Conservation (phyloP, 805 yeast genomes). For the Tetrapisispora arboricola region DNA sequence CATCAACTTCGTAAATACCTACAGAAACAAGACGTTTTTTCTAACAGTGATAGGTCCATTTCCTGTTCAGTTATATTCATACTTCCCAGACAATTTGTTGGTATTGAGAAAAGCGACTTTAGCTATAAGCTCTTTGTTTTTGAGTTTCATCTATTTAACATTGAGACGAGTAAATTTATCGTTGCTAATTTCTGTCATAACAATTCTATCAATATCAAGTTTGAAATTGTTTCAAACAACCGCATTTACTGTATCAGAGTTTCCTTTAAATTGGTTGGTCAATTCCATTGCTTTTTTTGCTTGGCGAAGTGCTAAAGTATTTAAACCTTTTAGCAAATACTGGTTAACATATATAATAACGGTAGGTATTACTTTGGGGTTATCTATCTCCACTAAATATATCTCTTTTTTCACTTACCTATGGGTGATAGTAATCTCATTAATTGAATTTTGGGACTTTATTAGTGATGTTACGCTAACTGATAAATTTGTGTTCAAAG, state of each 20-base stretch:
- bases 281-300: slow-evolving; percentile 40
- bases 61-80: slow-evolving; percentile 17
- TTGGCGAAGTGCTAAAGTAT: slow-evolving; percentile 39
- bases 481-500: slow-evolving; percentile 30
- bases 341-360: slow-evolving; percentile 47
- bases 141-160: slow-evolving; percentile 10
- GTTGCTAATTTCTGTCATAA: slow-evolving; percentile 33
- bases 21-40: slow-evolving; percentile 11
- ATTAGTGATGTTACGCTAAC: slow-evolving; percentile 57
- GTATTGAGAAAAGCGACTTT: slow-evolving; percentile 10
- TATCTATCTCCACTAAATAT: slow-evolving; percentile 53
- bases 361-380: slow-evolving; percentile 46
- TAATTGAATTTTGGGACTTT: slow-evolving; percentile 49
- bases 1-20: slow-evolving; percentile 5
- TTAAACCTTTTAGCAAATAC: slow-evolving; percentile 33
- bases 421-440: slow-evolving; percentile 47
- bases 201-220: slow-evolving; percentile 15
- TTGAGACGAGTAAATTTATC: slow-evolving; percentile 28
- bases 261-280: slow-evolving; percentile 36
- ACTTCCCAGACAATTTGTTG: slow-evolving; percentile 3
- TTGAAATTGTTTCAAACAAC: slow-evolving; percentile 13
- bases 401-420: slow-evolving; percentile 57
- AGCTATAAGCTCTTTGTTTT: slow-evolving; percentile 5
- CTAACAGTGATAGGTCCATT: slow-evolving; percentile 15
- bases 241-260: slow-evolving; percentile 20